phyloP scores from a whole-genome alignment of 805 yeast genomes.

The Candida multigemmis region DNA sequence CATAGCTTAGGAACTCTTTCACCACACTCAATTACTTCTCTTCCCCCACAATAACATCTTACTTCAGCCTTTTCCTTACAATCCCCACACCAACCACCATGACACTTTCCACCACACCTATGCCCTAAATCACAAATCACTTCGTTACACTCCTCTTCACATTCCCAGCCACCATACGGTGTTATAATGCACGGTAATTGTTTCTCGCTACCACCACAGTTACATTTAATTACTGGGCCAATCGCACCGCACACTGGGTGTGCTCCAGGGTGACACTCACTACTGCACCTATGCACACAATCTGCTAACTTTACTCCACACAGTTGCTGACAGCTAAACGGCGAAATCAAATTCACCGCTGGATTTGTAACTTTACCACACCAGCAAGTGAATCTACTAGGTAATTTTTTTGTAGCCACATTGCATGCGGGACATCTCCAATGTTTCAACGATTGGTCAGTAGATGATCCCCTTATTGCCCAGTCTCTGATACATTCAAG shows the following conservation, averaged over 20 bases:
- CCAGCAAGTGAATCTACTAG: conserved; percentile 70
- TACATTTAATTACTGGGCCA: conserved; percentile 62
- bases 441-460: conserved; percentile 39
- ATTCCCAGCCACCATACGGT: conserved; percentile 64
- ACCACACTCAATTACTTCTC: conserved; percentile 36
- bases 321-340: conserved; percentile 85
- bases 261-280: conserved; percentile 83
- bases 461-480: conserved; percentile 71
- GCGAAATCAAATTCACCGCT: conserved; percentile 35
- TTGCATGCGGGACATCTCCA: conserved; percentile 91
- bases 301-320: conserved; percentile 48
- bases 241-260: conserved; percentile 76
- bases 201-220: conserved; percentile 59
- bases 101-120: conserved; percentile 55
- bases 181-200: conserved; percentile 71
- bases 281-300: conserved; percentile 70
- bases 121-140: conserved; percentile 61
- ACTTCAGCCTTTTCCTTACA: conserved; percentile 45
- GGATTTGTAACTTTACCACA: conserved; percentile 77
- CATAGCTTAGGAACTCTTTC: conserved; percentile 30
- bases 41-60: conserved; percentile 71
- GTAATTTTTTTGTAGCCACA: conserved; percentile 38
- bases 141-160: conserved; percentile 54
- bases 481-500: conserved; percentile 78
- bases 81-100: conserved; percentile 73